Percentiles rank a stretch among this genome's conserved stretches.
Evolutionary conservation across 352 stramenopile genomes (phyloP).

Genomic region (Blastocystis sp.): DNA sequence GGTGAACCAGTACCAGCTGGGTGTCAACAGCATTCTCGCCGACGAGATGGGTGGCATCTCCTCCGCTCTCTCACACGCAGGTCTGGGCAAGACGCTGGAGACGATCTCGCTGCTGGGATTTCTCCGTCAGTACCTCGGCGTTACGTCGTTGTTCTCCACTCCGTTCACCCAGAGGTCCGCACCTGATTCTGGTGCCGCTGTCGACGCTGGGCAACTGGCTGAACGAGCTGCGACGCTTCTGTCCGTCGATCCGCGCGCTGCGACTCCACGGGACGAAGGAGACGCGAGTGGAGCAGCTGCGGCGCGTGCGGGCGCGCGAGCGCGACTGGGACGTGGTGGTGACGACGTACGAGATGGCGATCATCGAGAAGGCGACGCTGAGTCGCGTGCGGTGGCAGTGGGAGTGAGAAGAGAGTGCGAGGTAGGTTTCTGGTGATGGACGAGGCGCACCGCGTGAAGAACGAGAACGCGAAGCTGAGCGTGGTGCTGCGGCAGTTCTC

Average conservation of each 20-base stretch:
- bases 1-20: constrained; percentile 85
- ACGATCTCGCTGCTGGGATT: constrained; percentile 72
- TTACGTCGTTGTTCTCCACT: constrained; percentile 55
- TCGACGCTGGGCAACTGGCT: constrained; percentile 97
- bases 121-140: constrained; percentile 70
- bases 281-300: constrained; percentile 74
- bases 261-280: constrained; percentile 90
- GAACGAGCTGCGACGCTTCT: constrained; percentile 88
- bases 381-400: constrained; percentile 67
- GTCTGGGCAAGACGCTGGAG: constrained; percentile 89
- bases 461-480: constrained; percentile 65
- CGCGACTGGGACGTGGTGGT: constrained; percentile 71
- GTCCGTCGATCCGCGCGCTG: constrained; percentile 78
- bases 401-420: background rate
- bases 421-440: constrained; percentile 81
- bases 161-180: constrained; percentile 75
- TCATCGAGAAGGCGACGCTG: constrained; percentile 76
- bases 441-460: constrained; percentile 90
- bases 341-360: constrained; percentile 91
- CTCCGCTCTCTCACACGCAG: constrained; percentile 59
- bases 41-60: constrained; percentile 71
- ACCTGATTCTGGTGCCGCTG: constrained; percentile 93
- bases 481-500: constrained; percentile 57
- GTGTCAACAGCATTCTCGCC: constrained; percentile 91
- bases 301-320: background rate